A percentile compares a stretch with the other conserved stretches of the same genome.
These are phyloP conservation scores for Beauveria australis DNA, from an alignment of 2,329 filamentous ascomycete genomes.

Conservation along the genomic window DNA sequence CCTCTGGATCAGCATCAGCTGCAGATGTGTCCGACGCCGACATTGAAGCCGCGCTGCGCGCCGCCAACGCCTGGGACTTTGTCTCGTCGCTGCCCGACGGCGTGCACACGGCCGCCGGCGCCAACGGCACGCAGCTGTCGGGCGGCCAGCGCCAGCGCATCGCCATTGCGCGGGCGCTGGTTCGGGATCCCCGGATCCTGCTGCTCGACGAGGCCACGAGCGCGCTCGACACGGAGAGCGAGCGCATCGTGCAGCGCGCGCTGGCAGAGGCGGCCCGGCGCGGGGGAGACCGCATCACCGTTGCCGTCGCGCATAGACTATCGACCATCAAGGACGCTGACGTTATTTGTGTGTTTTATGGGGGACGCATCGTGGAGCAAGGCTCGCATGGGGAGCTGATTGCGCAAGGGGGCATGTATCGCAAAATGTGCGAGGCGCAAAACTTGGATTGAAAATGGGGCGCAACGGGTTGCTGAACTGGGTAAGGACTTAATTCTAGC, in stretches of 20 bases:
- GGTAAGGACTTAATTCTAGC: neutral
- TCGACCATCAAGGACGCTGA: conserved; percentile 76
- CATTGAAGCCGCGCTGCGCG: conserved; percentile 35
- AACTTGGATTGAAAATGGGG: conserved; percentile 20
- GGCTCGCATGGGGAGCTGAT: conserved; percentile 51
- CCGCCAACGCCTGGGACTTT: conserved; percentile 43
- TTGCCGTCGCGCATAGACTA: conserved; percentile 85
- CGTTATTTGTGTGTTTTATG: conserved; percentile 53
- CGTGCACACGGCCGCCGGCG: conserved; percentile 78
- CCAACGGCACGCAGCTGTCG: conserved; percentile 76
- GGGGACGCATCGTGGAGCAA: conserved; percentile 45
- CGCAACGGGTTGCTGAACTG: neutral
- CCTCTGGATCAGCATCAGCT: neutral
- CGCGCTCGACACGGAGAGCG: conserved; percentile 87
- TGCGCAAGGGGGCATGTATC: conserved; percentile 35
- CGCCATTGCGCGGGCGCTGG: conserved; percentile 77
- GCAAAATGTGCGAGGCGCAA: conserved; percentile 39
- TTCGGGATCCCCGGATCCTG: conserved; percentile 87
- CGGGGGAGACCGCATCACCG: conserved; percentile 74
- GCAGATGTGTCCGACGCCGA: conserved; percentile 22
- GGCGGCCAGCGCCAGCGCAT: conserved; percentile 91
- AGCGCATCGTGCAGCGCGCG: conserved; percentile 85
- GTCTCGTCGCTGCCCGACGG: conserved; percentile 82
- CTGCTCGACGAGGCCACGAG: conserved; percentile 92
- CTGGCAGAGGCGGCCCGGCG: conserved; percentile 65